Evolutionary conservation across 129 eudicot genomes (phyloP), one percentile per base, ranked within the genome.

Genomic region (Chrysanthemum makinoi): DNA sequence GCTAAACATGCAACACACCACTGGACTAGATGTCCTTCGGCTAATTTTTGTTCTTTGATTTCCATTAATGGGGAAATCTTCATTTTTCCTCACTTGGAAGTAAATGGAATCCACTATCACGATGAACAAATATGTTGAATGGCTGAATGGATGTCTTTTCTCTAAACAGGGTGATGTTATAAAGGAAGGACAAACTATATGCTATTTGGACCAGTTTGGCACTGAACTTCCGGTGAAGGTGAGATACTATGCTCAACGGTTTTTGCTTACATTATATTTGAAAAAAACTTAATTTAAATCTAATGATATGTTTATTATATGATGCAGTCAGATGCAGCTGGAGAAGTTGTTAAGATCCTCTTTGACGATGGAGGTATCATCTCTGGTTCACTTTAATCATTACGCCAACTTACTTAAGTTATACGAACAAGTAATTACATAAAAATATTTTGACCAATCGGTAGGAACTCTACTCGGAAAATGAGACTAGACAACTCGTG

Each of bases 141-240:
- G 15, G 56, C 5, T 66, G 26, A 12, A 12, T 66, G 7, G 11
- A 47, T 49, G 2, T 48, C 14, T 18, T 18, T 49, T 5, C 5
- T 48, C 22, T 72, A 43, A 19, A 66, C 77, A 92, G 96, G 98
- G 98, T 77, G 95, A 86, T 69, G 47, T 83, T 44, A 85, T 92
- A 62, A 85, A 85, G 80, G 96, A 89, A 75, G 96, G 98, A 20
- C 89, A 87, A 76, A 79, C 84, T 4, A 82, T 92, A 49, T 95
- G 98, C 82, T 92, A 76, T 71, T 10, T 92, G 81, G 95, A 89
- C 77, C 98, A 87, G 85, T 87, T 89, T 53, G 86, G 91, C 75
- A 81, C 80, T 46, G 81, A 83, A 72, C 84, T 85, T 55, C 95
- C 96, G n/a, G 88, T 93, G 68, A 86, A 71, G 86, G 98, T 93